Conservation (phyloP, 345 rosid species). For the Pistacia integerrima region DNA sequence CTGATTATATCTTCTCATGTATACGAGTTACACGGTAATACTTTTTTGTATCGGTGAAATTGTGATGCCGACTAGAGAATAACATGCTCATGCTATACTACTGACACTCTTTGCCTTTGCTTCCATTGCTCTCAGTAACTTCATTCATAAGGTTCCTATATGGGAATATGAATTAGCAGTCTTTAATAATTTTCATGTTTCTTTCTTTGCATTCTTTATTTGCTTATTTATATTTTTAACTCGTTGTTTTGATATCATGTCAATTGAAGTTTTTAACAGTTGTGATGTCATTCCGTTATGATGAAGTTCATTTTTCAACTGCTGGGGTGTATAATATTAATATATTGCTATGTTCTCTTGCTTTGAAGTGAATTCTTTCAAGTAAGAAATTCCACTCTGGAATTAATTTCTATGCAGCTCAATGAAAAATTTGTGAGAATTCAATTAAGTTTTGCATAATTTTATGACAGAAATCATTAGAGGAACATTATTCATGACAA, state of each 20-base stretch:
- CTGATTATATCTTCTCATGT: neutral
- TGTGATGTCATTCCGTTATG: neutral
- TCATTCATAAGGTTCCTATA: neutral
- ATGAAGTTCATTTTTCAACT: neutral
- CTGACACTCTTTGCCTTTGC: no score
- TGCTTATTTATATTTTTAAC: neutral
- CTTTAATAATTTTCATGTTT: neutral
- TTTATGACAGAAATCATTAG: neutral
- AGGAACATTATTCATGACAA: neutral
- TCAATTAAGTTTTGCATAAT: neutral
- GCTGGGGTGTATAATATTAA: neutral
- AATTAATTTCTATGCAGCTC: neutral
- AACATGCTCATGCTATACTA: no score
- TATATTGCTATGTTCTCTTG: neutral
- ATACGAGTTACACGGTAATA: neutral
- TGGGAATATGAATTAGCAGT: neutral
- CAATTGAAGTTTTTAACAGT: neutral
- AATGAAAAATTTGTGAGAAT: neutral
- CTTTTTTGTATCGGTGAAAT: neutral
- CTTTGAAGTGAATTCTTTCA: neutral
- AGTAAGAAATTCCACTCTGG: no score
- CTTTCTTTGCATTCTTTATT: neutral
- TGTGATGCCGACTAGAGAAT: neutral
- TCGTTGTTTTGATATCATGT: neutral
- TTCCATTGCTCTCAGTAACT: neutral